Evolutionary conservation across 352 stramenopile genomes (phyloP), one percentile per base, ranked within the genome.

Genomic region (Elongisporangium prolatum): DNA sequence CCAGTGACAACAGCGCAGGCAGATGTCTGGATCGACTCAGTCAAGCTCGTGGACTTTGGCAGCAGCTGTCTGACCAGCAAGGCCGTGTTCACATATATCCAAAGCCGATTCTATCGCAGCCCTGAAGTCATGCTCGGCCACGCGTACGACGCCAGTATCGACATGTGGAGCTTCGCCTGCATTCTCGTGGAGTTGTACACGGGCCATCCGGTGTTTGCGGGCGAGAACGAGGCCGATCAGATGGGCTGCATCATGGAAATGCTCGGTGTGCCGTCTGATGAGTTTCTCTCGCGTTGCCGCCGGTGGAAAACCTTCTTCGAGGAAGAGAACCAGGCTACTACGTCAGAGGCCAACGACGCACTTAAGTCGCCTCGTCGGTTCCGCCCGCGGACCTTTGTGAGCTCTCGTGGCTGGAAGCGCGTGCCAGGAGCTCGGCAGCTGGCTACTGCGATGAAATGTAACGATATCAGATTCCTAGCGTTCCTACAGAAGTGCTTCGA

Each of bases 21-120:
- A 0, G 61, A 64, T 37, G 37, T 63, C 1, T 60, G 56, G 2
- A 38, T 77, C 3, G 58, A 63, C 3, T 62, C 44, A 6, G 68
- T 91, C 49, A 85, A 71, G 34, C 75, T 99, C 6, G 99, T 99
- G 62, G 97, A 99, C 75, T 99, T 99, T 80, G 97, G 97, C 24
- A 98, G 88, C 47, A 98, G 91, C 37, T 99, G 96, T 79, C 71
- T 95, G 14, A 38, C 50, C 0, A 80, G 90, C 55, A 88, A 92
- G 50, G 88, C 89, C 0, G 83, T 97, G 61, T 97, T 98, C 65
- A 96, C 92, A 24, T 99, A 99, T 80, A 98, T 99, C 60, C 97
- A 99, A 65, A 98, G 86, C 21, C 83, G 97, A 4, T 99, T 99
- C 71, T 99, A 99, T 74, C 86, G 97, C 21, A 96, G 86, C n/a